Evolutionary conservation across 306 rosid genomes (phyloP).

Genomic region (Rosa chinensis): DNA sequence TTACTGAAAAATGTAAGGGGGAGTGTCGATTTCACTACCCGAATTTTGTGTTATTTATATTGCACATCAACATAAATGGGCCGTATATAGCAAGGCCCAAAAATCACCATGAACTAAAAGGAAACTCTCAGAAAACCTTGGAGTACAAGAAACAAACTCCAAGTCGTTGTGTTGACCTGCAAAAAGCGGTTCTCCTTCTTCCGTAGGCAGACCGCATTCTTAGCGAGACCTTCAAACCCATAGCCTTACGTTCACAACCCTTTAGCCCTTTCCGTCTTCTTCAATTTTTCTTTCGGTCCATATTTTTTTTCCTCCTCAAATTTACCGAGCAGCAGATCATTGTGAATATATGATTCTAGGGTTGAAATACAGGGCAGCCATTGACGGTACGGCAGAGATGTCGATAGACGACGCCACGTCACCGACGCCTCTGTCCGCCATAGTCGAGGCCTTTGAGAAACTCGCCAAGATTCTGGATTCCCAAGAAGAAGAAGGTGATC

Average conservation of each 20-base stretch:
- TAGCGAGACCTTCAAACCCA: conserved; percentile 25
- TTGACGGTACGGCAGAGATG: conserved; percentile 15
- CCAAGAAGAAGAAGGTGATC: neutral
- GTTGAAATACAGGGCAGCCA: conserved; percentile 7
- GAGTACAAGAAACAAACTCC: neutral
- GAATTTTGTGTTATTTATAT: no score
- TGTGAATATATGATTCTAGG: conserved; percentile 7
- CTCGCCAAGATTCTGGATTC: conserved; percentile 30
- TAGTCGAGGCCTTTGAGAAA: conserved; percentile 74
- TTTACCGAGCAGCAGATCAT: neutral
- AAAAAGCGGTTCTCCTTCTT: neutral
- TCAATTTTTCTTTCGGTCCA: neutral
- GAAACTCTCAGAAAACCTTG: neutral
- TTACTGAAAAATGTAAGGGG: no score
- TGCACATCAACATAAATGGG: no score
- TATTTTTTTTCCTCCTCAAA: neutral
- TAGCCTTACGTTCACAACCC: conserved; percentile 11
- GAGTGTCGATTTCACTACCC: no score
- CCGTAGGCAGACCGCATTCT: conserved; percentile 32
- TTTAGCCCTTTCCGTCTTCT: neutral
- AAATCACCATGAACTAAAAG: neutral
- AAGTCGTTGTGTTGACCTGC: neutral
- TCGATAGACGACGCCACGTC: conserved; percentile 7
- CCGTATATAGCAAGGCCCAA: neutral
- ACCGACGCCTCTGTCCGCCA: conserved; percentile 54